Percentiles rank a stretch among this genome's conserved stretches.
Evolutionary conservation across 306 rosid species (phyloP).

Genomic region (Luffa acutangula): DNA sequence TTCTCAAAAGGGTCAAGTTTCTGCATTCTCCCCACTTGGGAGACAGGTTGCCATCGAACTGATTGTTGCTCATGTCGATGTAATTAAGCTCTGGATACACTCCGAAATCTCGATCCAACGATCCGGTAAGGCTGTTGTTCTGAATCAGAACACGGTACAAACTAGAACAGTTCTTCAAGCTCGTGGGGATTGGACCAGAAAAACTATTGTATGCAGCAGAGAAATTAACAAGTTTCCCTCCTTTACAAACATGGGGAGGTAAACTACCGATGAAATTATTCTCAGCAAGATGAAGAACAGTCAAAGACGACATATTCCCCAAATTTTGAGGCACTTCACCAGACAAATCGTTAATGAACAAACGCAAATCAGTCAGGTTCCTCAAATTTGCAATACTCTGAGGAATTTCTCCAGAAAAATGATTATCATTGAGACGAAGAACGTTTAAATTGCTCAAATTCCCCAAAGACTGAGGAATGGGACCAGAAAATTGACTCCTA

Average conservation of each 20-base stretch:
- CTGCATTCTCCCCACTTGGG: constrained; percentile 38
- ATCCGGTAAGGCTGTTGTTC: constrained; percentile 28
- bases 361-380: constrained; percentile 27
- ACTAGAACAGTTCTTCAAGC: constrained; percentile 30
- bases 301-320: constrained; percentile 38
- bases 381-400: constrained; percentile 26
- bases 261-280: constrained; percentile 43
- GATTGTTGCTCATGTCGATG: constrained; percentile 42
- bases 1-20: constrained; percentile 21
- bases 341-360: constrained; percentile 23
- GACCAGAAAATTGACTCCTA: constrained; percentile 25
- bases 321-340: constrained; percentile 35
- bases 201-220: constrained; percentile 34
- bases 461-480: constrained; percentile 37
- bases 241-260: constrained; percentile 39
- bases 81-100: constrained; percentile 41
- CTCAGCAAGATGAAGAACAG: constrained; percentile 37
- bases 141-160: constrained; percentile 38
- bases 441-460: constrained; percentile 28
- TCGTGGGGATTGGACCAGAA: constrained; percentile 36
- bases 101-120: constrained; percentile 35
- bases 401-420: constrained; percentile 36
- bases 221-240: constrained; percentile 37
- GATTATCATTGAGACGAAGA: constrained; percentile 26
- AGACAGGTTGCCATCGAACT: constrained; percentile 23